Evolutionary conservation across 805 yeast species (phyloP), one percentile per base, ranked within the genome.

Genomic region (Kazachstania psychrophila): DNA sequence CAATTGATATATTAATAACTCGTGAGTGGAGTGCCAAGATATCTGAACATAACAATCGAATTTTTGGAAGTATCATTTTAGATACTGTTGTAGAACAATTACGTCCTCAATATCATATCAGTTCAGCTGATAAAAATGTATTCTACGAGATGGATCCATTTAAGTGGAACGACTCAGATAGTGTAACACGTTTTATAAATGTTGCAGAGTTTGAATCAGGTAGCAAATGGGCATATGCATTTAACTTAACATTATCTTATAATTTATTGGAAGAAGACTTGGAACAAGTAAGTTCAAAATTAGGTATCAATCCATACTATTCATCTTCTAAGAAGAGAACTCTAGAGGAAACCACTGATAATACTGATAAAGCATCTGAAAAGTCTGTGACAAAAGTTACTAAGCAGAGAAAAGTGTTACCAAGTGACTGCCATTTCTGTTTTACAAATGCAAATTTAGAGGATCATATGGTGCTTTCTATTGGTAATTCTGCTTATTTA

Each of bases 361-460:
- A 23, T 10, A 6, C 2, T n/a, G 6, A 9, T 16, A 7, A 12
- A 20, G 12, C 2, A 3, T 6, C 18, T 5, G 2, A 15, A 6
- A 13, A 9, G 13, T 10, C 18, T 23, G 23, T 6, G 24, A 20
- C 13, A 3, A 18, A 28, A 23, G 13, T 12, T 5, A 23, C 23
- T 17, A 41, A 37, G 29, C 40, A 43, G n/a, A 61, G 59, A 40
- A 58, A 52, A 0, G 74, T 83, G 2, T 52, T 69, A 0, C 86
- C 89, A 0, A 65, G 64, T 11, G 60, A 65, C 30, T 87, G 96
- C 52, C 87, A 83, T 59, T 84, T 87, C 51, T 87, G 96, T 54
- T 68, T 87, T 14, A 74, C 89, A 1, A 85, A 84, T 49, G 82
- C 94, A 0, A 70, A 77, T 11, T 68, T 82, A 6, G 88, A 80